Evolutionary conservation across 31 red algal species (phyloP).

Genomic region (Asparagopsis taxiformis): DNA sequence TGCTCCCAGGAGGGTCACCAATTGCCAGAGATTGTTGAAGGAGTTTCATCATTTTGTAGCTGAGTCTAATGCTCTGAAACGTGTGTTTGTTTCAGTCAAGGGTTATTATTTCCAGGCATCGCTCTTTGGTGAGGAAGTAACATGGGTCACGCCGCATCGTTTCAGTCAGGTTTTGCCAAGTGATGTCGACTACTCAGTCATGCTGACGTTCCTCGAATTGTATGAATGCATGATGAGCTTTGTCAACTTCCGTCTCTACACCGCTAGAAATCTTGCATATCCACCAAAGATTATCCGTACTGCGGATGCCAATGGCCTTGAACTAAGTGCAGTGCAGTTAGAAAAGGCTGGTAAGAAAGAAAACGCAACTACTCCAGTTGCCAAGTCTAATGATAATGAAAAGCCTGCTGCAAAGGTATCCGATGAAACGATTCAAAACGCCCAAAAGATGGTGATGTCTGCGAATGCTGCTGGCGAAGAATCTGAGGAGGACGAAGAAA

Average conservation of each 20-base stretch:
- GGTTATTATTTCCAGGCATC: slow-evolving; percentile 91
- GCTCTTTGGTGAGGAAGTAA: slow-evolving; percentile 59
- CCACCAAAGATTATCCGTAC: slow-evolving; percentile 61
- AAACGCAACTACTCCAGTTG: not conserved
- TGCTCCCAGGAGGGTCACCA: slow-evolving; percentile 39
- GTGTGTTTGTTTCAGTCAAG: slow-evolving; percentile 87
- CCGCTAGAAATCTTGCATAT: slow-evolving; percentile 58
- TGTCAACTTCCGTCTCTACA: slow-evolving; percentile 90
- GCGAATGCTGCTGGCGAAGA: slow-evolving; percentile 34
- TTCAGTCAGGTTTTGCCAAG: slow-evolving; percentile 77
- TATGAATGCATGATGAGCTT: slow-evolving; percentile 90
- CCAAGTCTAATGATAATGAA: not conserved
- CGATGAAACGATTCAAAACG: slow-evolving; percentile 30
- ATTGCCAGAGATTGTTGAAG: slow-evolving; percentile 58
- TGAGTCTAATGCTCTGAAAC: slow-evolving; percentile 46
- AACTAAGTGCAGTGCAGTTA: slow-evolving; percentile 31
- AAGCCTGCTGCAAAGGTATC: slow-evolving; percentile 1
- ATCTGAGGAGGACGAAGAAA: slow-evolving; percentile 31
- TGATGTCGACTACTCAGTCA: slow-evolving; percentile 91
- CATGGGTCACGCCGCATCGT: slow-evolving; percentile 87
- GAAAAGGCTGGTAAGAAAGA: slow-evolving; percentile 14
- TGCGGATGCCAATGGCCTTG: slow-evolving; percentile 50
- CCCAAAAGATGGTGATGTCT: slow-evolving; percentile 27
- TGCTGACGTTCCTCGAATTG: slow-evolving; percentile 96
- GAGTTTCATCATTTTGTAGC: slow-evolving; percentile 87